Percentiles rank a stretch among this genome's conserved stretches.
phyloP scores from a whole-genome alignment of 73 alveolate genomes.

The Paramecium caudatum region DNA sequence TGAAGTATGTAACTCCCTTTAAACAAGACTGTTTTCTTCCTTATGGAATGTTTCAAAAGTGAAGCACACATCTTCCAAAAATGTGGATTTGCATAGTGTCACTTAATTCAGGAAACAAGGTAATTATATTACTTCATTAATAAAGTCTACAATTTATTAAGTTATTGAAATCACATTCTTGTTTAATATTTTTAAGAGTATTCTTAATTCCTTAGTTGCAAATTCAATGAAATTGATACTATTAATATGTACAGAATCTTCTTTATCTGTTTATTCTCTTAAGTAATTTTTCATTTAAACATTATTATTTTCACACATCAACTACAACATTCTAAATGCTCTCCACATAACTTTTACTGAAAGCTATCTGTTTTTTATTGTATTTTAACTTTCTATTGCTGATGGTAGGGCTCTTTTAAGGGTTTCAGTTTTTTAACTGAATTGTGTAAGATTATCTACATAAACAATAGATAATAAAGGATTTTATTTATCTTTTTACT shows the following conservation, averaged over 20 bases:
- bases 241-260: slow-evolving; percentile 37
- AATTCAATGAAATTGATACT: slow-evolving; percentile 51
- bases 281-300: slow-evolving; percentile 41
- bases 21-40: not conserved
- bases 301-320: slow-evolving; percentile 65
- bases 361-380: slow-evolving; percentile 21
- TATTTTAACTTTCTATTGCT: slow-evolving; percentile 52
- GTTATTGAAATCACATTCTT: slow-evolving; percentile 49
- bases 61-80: slow-evolving; percentile 63
- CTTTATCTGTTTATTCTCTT: slow-evolving; percentile 53
- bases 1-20: slow-evolving; percentile 56
- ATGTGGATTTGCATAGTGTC: slow-evolving; percentile 63
- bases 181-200: slow-evolving; percentile 37
- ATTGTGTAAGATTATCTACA: slow-evolving; percentile 44
- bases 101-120: slow-evolving; percentile 51
- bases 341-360: slow-evolving; percentile 7
- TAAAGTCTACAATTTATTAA: slow-evolving; percentile 35
- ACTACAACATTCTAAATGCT: slow-evolving; percentile 58
- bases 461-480: slow-evolving; percentile 45
- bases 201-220: slow-evolving; percentile 63
- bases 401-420: slow-evolving; percentile 57
- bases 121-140: slow-evolving; percentile 49
- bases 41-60: slow-evolving; percentile 27
- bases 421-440: slow-evolving; percentile 50
- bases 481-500: not conserved